Conservation (phyloP, 2,329 filamentous ascomycete genomes). For the Neonectria coccinea region DNA sequence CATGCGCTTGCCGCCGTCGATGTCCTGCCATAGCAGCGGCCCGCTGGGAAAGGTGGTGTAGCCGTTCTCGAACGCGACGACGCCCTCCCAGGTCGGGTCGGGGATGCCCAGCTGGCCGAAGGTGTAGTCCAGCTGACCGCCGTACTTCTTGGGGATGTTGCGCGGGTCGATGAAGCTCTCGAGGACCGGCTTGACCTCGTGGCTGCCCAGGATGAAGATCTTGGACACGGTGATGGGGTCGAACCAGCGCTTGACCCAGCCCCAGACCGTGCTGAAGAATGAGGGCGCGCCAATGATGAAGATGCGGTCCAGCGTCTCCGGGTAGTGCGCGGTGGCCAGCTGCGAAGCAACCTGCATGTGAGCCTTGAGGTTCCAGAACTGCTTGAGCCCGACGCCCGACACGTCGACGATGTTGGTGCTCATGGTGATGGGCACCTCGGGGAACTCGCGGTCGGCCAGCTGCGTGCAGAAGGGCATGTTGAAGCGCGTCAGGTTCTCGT, state of each 20-base stretch:
- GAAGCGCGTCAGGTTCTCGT: constrained; percentile 92
- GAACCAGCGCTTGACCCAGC: constrained; percentile 96
- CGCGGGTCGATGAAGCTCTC: constrained; percentile 82
- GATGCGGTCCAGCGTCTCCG: constrained; percentile 81
- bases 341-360: constrained; percentile 95
- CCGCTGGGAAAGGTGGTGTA: constrained; percentile 66
- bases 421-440: constrained; percentile 88
- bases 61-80: constrained; percentile 65
- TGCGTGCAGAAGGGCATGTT: constrained; percentile 86
- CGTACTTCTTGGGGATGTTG: constrained; percentile 91
- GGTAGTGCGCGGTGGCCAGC: constrained; percentile 92
- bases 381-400: constrained; percentile 85
- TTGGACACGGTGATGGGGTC: constrained; percentile 94
- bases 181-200: constrained; percentile 82
- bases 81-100: constrained; percentile 70
- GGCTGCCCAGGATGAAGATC: constrained; percentile 85
- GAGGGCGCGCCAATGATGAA: constrained; percentile 86
- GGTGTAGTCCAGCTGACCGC: constrained; percentile 84
- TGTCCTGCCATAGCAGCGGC: constrained; percentile 67
- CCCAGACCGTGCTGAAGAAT: constrained; percentile 94
- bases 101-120: constrained; percentile 81
- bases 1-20: constrained; percentile 57
- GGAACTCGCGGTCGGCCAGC: constrained; percentile 76
- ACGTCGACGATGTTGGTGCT: constrained; percentile 97
- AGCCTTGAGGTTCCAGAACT: constrained; percentile 93